phyloP scores from a whole-genome alignment of 345 rosid genomes.

The Euclidium syriacum region DNA sequence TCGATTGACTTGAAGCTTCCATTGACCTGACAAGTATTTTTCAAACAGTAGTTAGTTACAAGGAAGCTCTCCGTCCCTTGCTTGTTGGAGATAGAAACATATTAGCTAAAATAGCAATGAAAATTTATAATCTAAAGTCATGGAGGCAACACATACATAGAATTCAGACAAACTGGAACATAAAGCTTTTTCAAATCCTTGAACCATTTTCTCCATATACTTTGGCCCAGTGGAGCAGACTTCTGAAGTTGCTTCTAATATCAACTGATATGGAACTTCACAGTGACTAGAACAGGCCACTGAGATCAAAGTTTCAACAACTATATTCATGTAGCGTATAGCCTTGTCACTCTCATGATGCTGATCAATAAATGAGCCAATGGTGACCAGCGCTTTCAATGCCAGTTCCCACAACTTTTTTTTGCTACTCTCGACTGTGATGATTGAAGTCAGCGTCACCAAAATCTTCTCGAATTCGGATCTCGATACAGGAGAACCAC shows the following conservation, averaged over 20 bases:
- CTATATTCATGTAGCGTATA: conserved; percentile 49
- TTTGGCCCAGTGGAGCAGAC: conserved; percentile 51
- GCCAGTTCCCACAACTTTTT: conserved; percentile 57
- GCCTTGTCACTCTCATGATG: conserved; percentile 50
- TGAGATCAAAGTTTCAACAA: conserved; percentile 53
- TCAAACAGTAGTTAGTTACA: conserved; percentile 46
- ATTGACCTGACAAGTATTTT: conserved; percentile 47
- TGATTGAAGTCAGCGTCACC: conserved; percentile 45
- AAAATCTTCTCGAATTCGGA: conserved; percentile 61
- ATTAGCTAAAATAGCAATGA: background rate
- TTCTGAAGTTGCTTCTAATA: conserved; percentile 56
- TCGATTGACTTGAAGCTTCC: conserved; percentile 48
- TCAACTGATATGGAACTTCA: conserved; percentile 46
- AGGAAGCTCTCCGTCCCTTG: conserved; percentile 24
- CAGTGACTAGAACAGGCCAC: conserved; percentile 39
- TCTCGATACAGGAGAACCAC: conserved; percentile 42
- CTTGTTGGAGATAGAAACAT: conserved; percentile 1
- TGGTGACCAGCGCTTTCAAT: conserved; percentile 59
- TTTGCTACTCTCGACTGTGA: conserved; percentile 39
- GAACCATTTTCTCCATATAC: conserved; percentile 56
- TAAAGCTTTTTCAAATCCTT: conserved; percentile 56
- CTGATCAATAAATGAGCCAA: conserved; percentile 58
- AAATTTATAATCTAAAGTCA: conserved; percentile 4
- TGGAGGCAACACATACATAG: conserved; percentile 48
- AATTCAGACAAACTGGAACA: conserved; percentile 49